Evolutionary conservation across 495 filamentous ascomycete genomes (phyloP).

Genomic region (Annulohypoxylon bovei): DNA sequence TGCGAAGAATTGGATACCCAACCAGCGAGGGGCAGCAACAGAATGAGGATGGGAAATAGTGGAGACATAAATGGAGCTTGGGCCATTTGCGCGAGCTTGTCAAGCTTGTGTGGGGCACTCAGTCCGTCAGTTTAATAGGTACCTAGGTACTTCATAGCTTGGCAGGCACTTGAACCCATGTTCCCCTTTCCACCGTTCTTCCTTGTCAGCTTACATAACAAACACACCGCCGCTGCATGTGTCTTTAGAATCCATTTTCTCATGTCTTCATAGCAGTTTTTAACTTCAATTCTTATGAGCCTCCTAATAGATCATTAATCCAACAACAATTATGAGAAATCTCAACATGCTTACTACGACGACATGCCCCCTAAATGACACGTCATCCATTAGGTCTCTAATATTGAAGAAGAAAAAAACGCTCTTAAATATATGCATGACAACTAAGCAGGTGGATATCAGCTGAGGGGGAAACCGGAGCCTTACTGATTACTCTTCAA

Average conservation of each 20-base stretch:
- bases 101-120: neutral
- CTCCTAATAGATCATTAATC: neutral
- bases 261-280: neutral
- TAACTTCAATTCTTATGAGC: neutral
- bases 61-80: conserved; percentile 10
- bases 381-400: neutral
- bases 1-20: neutral
- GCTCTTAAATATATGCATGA: neutral
- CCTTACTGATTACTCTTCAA: neutral
- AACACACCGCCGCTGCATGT: neutral
- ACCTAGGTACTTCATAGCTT: neutral
- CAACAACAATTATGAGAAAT: neutral
- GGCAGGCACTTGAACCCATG: neutral
- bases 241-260: neutral
- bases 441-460: neutral
- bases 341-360: neutral
- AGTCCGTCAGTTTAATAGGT: neutral
- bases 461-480: neutral
- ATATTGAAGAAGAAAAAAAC: neutral
- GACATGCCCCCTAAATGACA: neutral
- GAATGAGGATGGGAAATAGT: neutral
- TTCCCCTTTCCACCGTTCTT: neutral
- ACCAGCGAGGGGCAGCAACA: neutral
- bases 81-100: neutral
- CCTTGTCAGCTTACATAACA: neutral